Conservation (phyloP, 352 stramenopile species). For the Phytophthora cryptogea region DNA sequence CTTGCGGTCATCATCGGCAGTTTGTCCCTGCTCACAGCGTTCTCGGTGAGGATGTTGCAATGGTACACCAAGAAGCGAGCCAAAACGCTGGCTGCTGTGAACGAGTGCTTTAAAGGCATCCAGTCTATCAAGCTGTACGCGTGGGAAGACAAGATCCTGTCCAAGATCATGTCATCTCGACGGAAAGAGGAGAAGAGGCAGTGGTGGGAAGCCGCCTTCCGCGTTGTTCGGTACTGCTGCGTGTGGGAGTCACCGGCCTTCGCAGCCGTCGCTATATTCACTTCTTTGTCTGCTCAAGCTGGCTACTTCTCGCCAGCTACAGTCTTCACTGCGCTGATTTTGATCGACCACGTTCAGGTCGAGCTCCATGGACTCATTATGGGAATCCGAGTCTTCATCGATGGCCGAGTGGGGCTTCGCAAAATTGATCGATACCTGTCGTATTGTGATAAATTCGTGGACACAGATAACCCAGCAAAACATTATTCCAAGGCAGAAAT, state of each 20-base stretch:
- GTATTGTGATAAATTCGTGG: conserved; percentile 24
- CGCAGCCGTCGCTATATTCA: conserved; percentile 41
- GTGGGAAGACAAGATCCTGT: conserved; percentile 46
- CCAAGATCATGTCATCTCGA: conserved; percentile 43
- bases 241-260: conserved; percentile 44
- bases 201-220: conserved; percentile 27
- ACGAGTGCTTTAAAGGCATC: conserved; percentile 51
- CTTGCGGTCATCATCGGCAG: conserved; percentile 31
- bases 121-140: conserved; percentile 49
- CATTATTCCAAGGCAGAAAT: background rate
- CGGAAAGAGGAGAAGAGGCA: conserved; percentile 37
- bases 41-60: conserved; percentile 26
- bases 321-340: conserved; percentile 40
- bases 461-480: background rate
- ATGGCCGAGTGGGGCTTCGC: conserved; percentile 27
- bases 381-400: conserved; percentile 34
- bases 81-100: conserved; percentile 40
- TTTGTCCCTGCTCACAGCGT: conserved; percentile 33
- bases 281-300: conserved; percentile 28
- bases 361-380: conserved; percentile 42
- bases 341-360: conserved; percentile 41
- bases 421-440: conserved; percentile 31
- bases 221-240: conserved; percentile 40
- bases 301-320: conserved; percentile 39
- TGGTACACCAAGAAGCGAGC: conserved; percentile 46